These are phyloP conservation scores for Stephania cephalantha DNA, from an alignment of 164 flowering plant species.

Conservation along the genomic window DNA sequence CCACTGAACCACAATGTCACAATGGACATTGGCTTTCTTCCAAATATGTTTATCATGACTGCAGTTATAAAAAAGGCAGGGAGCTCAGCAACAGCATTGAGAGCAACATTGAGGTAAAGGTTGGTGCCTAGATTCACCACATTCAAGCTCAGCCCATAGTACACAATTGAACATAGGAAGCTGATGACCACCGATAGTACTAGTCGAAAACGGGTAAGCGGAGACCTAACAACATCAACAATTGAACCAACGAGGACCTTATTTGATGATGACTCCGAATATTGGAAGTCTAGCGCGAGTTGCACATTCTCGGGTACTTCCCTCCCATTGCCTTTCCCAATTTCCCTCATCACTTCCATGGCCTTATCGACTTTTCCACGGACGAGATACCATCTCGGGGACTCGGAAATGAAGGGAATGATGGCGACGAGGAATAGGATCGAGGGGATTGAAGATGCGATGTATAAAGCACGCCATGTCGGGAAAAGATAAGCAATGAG, in stretches of 20 bases:
- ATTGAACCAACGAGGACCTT: slow-evolving; percentile 27
- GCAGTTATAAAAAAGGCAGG: slow-evolving; percentile 80
- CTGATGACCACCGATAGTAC: slow-evolving; percentile 53
- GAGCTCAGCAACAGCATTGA: slow-evolving; percentile 79
- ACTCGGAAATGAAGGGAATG: slow-evolving; percentile 73
- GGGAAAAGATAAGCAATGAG: slow-evolving; percentile 63
- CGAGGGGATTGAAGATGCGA: slow-evolving; percentile 79
- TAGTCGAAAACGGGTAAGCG: slow-evolving; percentile 51
- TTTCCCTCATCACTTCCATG: slow-evolving; percentile 53
- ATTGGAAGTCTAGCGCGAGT: slow-evolving; percentile 52
- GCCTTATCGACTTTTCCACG: slow-evolving; percentile 52
- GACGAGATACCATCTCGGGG: slow-evolving; percentile 85
- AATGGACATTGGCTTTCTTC: slow-evolving; percentile 63
- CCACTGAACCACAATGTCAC: slow-evolving; percentile 82
- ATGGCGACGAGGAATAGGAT: slow-evolving; percentile 41
- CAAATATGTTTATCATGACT: slow-evolving; percentile 44
- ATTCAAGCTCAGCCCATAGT: slow-evolving; percentile 84
- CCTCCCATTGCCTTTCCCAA: slow-evolving; percentile 55
- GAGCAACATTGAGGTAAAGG: slow-evolving; percentile 58
- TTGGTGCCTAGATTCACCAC: slow-evolving; percentile 85
- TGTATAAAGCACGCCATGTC: slow-evolving; percentile 75
- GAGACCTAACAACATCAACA: slow-evolving; percentile 49
- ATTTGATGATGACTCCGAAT: background rate
- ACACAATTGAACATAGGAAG: slow-evolving; percentile 60
- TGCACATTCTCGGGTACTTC: slow-evolving; percentile 40